These are phyloP conservation scores for Cenchrus purpureus DNA, from an alignment of 176 grass and related monocot species.

Conservation along the genomic window DNA sequence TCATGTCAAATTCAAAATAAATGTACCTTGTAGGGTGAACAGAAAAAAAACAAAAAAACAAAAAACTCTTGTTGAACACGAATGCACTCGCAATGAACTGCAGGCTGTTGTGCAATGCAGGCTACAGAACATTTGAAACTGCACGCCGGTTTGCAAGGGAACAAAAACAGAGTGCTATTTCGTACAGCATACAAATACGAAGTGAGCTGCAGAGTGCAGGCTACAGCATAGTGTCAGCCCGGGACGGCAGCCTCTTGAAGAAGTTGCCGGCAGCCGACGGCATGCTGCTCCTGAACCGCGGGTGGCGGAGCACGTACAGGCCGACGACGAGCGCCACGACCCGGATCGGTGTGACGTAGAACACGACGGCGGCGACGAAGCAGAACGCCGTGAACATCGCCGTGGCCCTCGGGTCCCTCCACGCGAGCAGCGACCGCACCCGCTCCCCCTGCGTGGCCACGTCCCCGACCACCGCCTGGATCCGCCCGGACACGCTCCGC, in stretches of 20 bases:
- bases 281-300: constrained; percentile 65
- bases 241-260: constrained; percentile 77
- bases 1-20: too few relatives aligned
- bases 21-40: too few relatives aligned
- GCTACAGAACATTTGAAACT: neutral
- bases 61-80: neutral
- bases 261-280: constrained; percentile 64
- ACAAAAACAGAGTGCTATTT: neutral
- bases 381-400: constrained; percentile 58
- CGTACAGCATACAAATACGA: neutral
- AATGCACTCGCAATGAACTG: neutral
- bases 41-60: too few relatives aligned
- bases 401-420: constrained; percentile 81
- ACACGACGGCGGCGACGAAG: constrained; percentile 53
- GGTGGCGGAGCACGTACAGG: constrained; percentile 68
- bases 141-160: neutral
- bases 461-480: constrained; percentile 79
- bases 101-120: neutral
- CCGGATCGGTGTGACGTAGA: constrained; percentile 58
- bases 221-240: constrained; percentile 52
- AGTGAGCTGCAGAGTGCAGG: neutral
- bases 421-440: constrained; percentile 67
- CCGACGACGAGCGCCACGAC: constrained; percentile 51
- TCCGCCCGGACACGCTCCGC: constrained; percentile 72
- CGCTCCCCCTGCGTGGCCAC: constrained; percentile 83